Conservation (phyloP, 202 grass and related monocot species). For the Miscanthus sacchariflorus region DNA sequence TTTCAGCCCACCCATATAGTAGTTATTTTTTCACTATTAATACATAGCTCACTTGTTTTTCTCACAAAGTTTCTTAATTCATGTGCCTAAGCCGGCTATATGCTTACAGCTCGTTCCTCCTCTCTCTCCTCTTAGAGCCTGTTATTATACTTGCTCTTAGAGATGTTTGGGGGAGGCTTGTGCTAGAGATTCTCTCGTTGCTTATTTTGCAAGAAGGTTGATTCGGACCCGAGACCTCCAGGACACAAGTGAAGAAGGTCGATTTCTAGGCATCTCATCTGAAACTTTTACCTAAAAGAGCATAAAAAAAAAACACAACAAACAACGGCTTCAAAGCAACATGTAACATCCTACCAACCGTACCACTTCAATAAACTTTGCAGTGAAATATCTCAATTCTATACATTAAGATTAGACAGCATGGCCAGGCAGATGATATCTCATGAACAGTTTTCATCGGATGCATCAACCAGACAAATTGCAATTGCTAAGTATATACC, state of each 20-base stretch:
- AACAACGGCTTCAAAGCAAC: background rate
- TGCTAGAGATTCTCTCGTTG: no score
- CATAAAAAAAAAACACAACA: constrained; percentile 8
- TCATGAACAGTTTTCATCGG: background rate
- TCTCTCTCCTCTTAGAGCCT: no score
- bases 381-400: background rate
- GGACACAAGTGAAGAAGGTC: background rate
- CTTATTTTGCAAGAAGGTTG: background rate
- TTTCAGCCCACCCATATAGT: no score
- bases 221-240: background rate
- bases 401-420: background rate
- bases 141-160: no score
- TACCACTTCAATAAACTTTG: background rate
- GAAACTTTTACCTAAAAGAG: background rate
- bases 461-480: background rate
- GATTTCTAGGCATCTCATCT: no score
- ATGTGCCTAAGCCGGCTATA: no score
- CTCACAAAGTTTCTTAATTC: no score
- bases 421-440: background rate
- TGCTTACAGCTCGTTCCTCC: no score
- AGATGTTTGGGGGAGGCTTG: no score
- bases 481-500: constrained; percentile 5
- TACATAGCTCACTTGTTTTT: no score
- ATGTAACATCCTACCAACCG: background rate
- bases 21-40: no score